Base-by-base conservation (phyloP, 352 stramenopile species). In the Globisporangium heterothallicum region DNA sequence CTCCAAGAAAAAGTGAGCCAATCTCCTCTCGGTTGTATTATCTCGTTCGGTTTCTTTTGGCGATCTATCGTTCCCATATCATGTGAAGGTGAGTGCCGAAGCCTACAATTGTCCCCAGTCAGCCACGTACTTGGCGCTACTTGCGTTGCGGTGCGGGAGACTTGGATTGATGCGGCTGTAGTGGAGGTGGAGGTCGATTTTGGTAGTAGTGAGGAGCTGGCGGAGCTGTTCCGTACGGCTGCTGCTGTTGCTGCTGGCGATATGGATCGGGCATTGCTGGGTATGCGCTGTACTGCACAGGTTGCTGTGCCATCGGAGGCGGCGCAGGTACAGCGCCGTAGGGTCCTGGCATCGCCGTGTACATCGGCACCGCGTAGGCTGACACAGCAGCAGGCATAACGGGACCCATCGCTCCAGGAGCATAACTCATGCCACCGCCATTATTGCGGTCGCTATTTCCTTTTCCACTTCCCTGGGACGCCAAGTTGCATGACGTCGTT, bases 401-500 rank as follows among this genome's bases (percentile, higher is more conserved):
- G 0, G 59, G 56, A 18, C 56, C 50, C 47, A 70, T 68, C 1
- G 53, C 51, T 16, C 47, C 21, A 18, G 49, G 34, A 29, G 51
- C 42, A 36, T 36, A 36, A 7, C 51, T 40, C 57, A 64, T 60
- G 12, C 29, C 40, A 10, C 40, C 55, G 16, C 29, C 35, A 22
- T 48, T 40, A 16, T 49, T 49, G 21, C 45, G 43, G 22, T 30
- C 41, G 18, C 49, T 41, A 9, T 54, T 35, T 0, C 47, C 27
- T 13, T 58, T 55, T 19, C 56, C 63, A 16, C 42, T 40, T 9
- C 66, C 63, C 40, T 70, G 63, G 4, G 52, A 79, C n/a, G 75
- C 75, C 42, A 86, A 44, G 49, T 86, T 86, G 53, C 75, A 86
- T 21, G 59, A 72, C 8, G 74, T 80, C 22, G 58, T 69, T 19